phyloP scores from a whole-genome alignment of 306 rosid genomes.

The Castanea sativa region DNA sequence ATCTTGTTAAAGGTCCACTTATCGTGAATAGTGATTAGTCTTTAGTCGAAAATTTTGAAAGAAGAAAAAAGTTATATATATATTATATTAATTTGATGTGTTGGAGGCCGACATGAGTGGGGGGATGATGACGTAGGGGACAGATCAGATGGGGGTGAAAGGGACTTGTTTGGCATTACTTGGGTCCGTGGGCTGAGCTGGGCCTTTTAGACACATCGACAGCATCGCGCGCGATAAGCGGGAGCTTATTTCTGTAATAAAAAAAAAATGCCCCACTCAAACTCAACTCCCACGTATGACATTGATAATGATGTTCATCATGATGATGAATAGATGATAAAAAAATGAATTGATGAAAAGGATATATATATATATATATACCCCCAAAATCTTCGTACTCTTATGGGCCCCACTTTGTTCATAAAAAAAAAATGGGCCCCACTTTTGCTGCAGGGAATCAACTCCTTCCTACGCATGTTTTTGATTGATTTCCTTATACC shows the following conservation, averaged over 20 bases:
- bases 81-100: too few species aligned
- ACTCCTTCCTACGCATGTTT: not conserved
- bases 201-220: slow-evolving; percentile 23
- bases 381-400: not conserved
- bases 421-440: not conserved
- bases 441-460: not conserved
- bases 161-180: slow-evolving; percentile 5
- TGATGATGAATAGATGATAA: too few species aligned
- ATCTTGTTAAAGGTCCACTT: too few species aligned
- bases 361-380: not conserved
- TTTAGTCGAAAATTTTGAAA: too few species aligned
- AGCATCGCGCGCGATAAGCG: slow-evolving; percentile 82
- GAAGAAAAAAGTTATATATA: too few species aligned
- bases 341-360: too few species aligned
- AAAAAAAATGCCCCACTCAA: too few species aligned
- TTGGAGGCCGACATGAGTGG: not conserved
- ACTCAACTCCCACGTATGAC: too few species aligned
- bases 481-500: not conserved
- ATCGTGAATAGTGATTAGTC: too few species aligned
- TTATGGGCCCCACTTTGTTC: not conserved
- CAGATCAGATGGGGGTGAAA: slow-evolving; percentile 45
- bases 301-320: too few species aligned
- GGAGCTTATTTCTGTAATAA: slow-evolving; percentile 35
- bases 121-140: slow-evolving; percentile 20
- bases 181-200: not conserved